These are phyloP conservation scores for Xylariaceae sp. DNA, from an alignment of 2,329 filamentous ascomycete species.

Conservation along the genomic window DNA sequence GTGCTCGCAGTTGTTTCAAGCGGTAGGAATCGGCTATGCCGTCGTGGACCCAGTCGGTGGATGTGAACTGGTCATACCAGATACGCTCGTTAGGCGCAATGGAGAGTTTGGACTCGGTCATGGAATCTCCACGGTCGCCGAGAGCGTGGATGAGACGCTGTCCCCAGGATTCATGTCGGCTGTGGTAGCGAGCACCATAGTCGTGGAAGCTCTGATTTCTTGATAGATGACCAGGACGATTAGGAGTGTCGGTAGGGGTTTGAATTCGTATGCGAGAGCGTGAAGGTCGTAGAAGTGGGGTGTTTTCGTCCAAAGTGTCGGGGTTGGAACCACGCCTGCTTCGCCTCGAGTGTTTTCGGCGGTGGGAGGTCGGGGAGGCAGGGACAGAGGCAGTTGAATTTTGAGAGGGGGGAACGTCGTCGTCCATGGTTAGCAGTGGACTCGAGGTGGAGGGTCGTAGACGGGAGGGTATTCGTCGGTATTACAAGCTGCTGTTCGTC, in stretches of 20 bases:
- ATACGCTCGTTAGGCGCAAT: constrained; percentile 78
- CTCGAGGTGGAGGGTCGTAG: constrained; percentile 12
- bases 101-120: constrained; percentile 62
- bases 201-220: constrained; percentile 45
- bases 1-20: constrained; percentile 73
- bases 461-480: neutral
- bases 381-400: constrained; percentile 19
- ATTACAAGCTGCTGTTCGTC: too few relatives aligned
- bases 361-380: constrained; percentile 17
- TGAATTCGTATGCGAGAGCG: constrained; percentile 42
- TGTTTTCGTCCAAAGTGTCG: constrained; percentile 40
- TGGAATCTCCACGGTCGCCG: constrained; percentile 52
- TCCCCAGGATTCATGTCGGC: constrained; percentile 55
- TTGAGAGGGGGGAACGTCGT: constrained; percentile 14
- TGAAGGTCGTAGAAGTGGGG: constrained; percentile 39
- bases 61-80: constrained; percentile 98
- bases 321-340: constrained; percentile 23
- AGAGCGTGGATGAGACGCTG: constrained; percentile 61
- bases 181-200: constrained; percentile 48
- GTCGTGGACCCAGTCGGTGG: constrained; percentile 97
- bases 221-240: constrained; percentile 25
- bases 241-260: constrained; percentile 25
- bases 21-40: constrained; percentile 92
- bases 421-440: too few relatives aligned
- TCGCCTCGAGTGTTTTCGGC: constrained; percentile 24